Conservation (phyloP, 495 filamentous ascomycete species). For the Hypoxylon fragiforme region DNA sequence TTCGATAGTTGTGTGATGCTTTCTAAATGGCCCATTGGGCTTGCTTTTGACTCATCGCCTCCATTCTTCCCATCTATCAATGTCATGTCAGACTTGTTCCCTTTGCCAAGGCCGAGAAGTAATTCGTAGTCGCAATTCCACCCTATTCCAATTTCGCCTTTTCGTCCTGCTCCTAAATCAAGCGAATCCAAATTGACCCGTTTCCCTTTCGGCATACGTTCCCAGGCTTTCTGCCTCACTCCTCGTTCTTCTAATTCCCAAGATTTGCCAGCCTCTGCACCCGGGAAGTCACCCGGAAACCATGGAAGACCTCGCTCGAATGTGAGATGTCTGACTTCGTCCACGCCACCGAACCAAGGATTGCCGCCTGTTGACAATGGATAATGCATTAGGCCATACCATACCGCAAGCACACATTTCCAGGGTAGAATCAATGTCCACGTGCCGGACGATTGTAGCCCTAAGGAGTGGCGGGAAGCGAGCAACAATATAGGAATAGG, state of each 20-base stretch:
- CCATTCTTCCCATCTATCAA: slow-evolving; percentile 31
- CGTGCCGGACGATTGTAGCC: slow-evolving; percentile 61
- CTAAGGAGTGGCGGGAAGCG: slow-evolving; percentile 54
- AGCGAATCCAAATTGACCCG: slow-evolving; percentile 74
- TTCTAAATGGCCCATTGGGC: slow-evolving; percentile 7
- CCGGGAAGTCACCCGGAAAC: slow-evolving; percentile 90
- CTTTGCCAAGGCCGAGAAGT: slow-evolving; percentile 46
- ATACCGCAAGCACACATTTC: slow-evolving; percentile 85
- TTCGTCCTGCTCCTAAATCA: slow-evolving; percentile 71
- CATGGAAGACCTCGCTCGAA: slow-evolving; percentile 80
- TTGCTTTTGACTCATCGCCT: slow-evolving; percentile 19
- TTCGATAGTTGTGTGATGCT: slow-evolving; percentile 39
- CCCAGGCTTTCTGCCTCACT: slow-evolving; percentile 69
- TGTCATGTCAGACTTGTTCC: slow-evolving; percentile 33
- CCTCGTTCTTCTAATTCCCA: slow-evolving; percentile 73
- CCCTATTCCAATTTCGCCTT: slow-evolving; percentile 81
- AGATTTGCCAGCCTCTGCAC: slow-evolving; percentile 74
- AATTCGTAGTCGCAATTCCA: slow-evolving; percentile 88
- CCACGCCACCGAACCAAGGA: slow-evolving; percentile 78
- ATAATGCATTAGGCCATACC: slow-evolving; percentile 86
- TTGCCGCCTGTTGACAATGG: slow-evolving; percentile 79
- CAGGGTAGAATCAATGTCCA: slow-evolving; percentile 91
- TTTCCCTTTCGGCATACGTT: slow-evolving; percentile 79
- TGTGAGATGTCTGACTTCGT: slow-evolving; percentile 75
- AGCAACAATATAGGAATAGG: slow-evolving; percentile 78